A percentile compares a stretch with the other conserved stretches of the same genome.
Evolutionary conservation across 805 yeast genomes (phyloP).

Genomic region (Suhomyces tanzawaensis): DNA sequence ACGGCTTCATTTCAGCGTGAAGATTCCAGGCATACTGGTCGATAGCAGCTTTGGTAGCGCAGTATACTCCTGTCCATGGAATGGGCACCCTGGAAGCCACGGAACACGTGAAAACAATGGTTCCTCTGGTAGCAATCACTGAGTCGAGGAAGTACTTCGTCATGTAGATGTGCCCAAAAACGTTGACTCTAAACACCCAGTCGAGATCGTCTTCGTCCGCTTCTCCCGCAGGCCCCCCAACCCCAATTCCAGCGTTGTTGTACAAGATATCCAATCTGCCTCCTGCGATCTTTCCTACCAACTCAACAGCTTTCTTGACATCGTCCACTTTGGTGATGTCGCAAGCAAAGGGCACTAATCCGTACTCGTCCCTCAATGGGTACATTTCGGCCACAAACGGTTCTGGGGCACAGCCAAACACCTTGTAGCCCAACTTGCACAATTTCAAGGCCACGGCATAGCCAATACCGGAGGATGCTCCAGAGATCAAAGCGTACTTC

Average conservation of each 20-base stretch:
- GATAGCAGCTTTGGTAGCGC: constrained; percentile 40
- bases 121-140: constrained; percentile 31
- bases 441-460: constrained; percentile 20
- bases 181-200: constrained; percentile 31
- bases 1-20: constrained; percentile 33
- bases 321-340: constrained; percentile 36
- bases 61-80: constrained; percentile 34
- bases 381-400: constrained; percentile 13
- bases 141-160: constrained; percentile 30
- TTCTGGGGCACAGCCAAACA: constrained; percentile 18
- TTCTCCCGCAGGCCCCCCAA: constrained; percentile 34
- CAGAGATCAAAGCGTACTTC: constrained; percentile 22
- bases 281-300: constrained; percentile 23
- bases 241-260: constrained; percentile 41
- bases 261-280: constrained; percentile 37
- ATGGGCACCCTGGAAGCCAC: constrained; percentile 29
- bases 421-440: constrained; percentile 18
- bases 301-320: constrained; percentile 21
- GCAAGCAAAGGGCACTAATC: constrained; percentile 25
- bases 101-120: constrained; percentile 38
- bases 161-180: constrained; percentile 36
- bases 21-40: constrained; percentile 32
- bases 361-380: constrained; percentile 19
- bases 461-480: constrained; percentile 27
- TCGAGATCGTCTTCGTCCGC: constrained; percentile 20